Percentiles rank a stretch among this genome's conserved stretches.
Evolutionary conservation across 2,329 filamentous ascomycete species (phyloP).

Genomic region (Epichloe sibirici): DNA sequence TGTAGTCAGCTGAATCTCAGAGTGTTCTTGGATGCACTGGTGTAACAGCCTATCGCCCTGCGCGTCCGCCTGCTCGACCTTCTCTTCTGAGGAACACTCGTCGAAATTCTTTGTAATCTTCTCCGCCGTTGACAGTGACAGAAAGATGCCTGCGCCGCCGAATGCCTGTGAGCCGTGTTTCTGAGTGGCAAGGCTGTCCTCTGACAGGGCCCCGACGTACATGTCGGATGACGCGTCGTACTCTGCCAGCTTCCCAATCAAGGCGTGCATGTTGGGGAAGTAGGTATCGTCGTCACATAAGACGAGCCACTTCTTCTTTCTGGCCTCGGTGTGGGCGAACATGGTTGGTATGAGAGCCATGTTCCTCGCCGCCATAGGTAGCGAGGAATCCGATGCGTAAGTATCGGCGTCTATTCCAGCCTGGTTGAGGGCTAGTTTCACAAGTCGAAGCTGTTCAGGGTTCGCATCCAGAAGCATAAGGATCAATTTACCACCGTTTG

Average conservation of each 20-base stretch:
- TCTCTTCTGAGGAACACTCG: constrained; percentile 28
- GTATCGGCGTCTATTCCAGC: constrained; percentile 45
- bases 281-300: constrained; percentile 54
- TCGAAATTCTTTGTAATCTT: constrained; percentile 31
- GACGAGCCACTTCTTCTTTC: constrained; percentile 43
- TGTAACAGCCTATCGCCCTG: constrained; percentile 5
- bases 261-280: constrained; percentile 43
- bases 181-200: constrained; percentile 45
- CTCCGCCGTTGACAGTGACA: constrained; percentile 37
- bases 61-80: background rate
- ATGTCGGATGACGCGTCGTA: constrained; percentile 39
- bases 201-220: constrained; percentile 49
- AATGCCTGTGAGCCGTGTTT: constrained; percentile 50
- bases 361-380: constrained; percentile 44
- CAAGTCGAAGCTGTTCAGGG: constrained; percentile 36
- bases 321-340: constrained; percentile 36
- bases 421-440: constrained; percentile 26
- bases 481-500: constrained; percentile 43
- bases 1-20: constrained; percentile 40
- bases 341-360: constrained; percentile 40
- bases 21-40: constrained; percentile 47
- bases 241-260: constrained; percentile 36
- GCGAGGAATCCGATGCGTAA: constrained; percentile 32
- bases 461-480: constrained; percentile 40
- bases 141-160: constrained; percentile 49